phyloP scores from a whole-genome alignment of 2,329 filamentous ascomycete genomes.

The Ophiostoma ulmi region DNA sequence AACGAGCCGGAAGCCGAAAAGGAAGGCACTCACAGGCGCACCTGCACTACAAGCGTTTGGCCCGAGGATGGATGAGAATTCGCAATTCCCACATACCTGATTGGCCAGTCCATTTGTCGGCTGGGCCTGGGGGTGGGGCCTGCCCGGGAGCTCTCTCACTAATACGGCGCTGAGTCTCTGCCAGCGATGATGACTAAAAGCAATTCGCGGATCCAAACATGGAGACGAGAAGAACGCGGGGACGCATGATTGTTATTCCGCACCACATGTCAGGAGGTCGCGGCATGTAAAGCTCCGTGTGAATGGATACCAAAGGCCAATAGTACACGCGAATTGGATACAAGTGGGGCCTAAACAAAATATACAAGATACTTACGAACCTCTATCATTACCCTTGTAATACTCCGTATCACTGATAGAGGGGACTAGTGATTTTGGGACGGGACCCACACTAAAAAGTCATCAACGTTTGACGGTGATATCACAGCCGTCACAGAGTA shows the following conservation, averaged over 20 bases:
- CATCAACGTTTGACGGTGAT: constrained; percentile 10
- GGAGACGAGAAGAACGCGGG: constrained; percentile 18
- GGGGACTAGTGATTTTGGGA: neutral
- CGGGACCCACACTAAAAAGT: constrained; percentile 20
- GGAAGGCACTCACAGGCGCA: constrained; percentile 9
- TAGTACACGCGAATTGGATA: neutral
- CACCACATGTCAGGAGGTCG: constrained; percentile 10
- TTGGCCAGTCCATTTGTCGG: constrained; percentile 21
- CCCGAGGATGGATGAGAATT: constrained; percentile 29
- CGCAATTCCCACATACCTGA: constrained; percentile 28
- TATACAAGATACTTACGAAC: neutral
- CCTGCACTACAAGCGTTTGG: constrained; percentile 17
- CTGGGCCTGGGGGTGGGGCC: constrained; percentile 15
- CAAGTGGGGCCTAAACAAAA: neutral
- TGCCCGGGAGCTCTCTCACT: constrained; percentile 5
- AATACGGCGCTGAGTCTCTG: neutral
- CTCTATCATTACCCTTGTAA: neutral
- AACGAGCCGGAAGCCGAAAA: constrained; percentile 26
- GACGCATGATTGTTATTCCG: constrained; percentile 24
- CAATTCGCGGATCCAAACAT: neutral
- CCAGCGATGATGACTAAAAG: neutral
- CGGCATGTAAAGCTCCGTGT: neutral
- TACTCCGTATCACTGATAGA: neutral
- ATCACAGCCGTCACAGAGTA: neutral
- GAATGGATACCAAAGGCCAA: neutral